A percentile compares a stretch with the other conserved stretches of the same genome.
Conservation (phyloP, 371 early-diverging fungal genomes). For the Dichotomocladium elegans region DNA sequence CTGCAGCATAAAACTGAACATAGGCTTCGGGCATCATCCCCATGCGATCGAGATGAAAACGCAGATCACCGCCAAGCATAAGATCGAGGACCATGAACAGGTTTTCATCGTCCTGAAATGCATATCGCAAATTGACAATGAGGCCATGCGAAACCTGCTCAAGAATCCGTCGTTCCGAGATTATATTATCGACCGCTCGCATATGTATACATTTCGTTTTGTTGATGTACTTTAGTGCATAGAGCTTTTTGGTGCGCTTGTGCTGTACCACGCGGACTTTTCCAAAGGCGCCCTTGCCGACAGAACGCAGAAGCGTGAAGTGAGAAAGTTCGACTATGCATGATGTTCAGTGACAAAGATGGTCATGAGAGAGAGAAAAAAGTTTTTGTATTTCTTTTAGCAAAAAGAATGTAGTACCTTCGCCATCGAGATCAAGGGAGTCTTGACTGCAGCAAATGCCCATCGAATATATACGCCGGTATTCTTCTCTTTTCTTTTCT, state of each 20-base stretch:
- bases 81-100: constrained; percentile 75
- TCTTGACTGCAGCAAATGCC: constrained; percentile 42
- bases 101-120: constrained; percentile 79
- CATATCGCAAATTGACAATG: constrained; percentile 65
- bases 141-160: constrained; percentile 43
- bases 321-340: constrained; percentile 56
- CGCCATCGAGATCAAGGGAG: constrained; percentile 33
- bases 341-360: not conserved
- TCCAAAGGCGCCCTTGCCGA: constrained; percentile 73
- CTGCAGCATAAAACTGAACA: constrained; percentile 73
- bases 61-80: constrained; percentile 87
- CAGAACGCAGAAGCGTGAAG: constrained; percentile 59
- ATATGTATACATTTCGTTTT: constrained; percentile 51
- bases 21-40: constrained; percentile 63
- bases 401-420: constrained; percentile 22
- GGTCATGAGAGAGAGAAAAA: not conserved
- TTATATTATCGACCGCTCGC: constrained; percentile 51
- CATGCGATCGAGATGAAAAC: constrained; percentile 66
- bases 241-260: constrained; percentile 52
- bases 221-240: constrained; percentile 56
- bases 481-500: too few relatives aligned
- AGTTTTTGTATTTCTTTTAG: not conserved
- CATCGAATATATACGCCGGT: too few relatives aligned
- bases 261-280: constrained; percentile 83
- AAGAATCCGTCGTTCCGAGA: constrained; percentile 51